Evolutionary conservation across 352 stramenopile species (phyloP).

Genomic region (Phytopythium helicoides): DNA sequence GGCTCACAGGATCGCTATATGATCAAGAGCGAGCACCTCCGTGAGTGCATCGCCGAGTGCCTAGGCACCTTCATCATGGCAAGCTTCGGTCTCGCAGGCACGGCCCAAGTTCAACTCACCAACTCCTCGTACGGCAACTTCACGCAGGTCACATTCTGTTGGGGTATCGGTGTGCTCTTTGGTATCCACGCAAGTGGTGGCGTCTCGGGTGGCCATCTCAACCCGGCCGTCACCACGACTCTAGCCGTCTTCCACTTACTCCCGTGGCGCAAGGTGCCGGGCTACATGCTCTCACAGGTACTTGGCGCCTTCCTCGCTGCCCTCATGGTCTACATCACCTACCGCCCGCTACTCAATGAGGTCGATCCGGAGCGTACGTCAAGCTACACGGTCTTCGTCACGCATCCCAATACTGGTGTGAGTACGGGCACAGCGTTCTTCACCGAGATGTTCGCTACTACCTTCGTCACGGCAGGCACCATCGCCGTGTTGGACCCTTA

Average conservation of each 20-base stretch:
- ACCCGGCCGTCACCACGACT: too few species aligned
- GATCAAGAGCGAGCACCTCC: conserved; percentile 16
- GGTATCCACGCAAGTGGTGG: conserved; percentile 23
- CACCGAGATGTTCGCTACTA: conserved; percentile 34
- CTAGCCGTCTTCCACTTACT: too few species aligned
- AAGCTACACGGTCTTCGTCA: conserved; percentile 31
- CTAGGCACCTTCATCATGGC: conserved; percentile 23
- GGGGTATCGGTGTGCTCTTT: conserved; percentile 40
- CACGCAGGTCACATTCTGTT: conserved; percentile 32
- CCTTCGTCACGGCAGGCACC: too few species aligned
- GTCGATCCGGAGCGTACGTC: conserved; percentile 29
- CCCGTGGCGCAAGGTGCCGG: too few species aligned
- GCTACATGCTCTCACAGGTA: too few species aligned
- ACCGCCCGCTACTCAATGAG: conserved; percentile 30
- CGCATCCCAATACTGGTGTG: conserved; percentile 26
- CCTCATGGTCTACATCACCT: conserved; percentile 34
- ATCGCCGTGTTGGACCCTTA: conserved; percentile 27
- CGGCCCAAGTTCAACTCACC: conserved; percentile 15
- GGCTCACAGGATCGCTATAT: too few species aligned
- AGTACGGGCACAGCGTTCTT: too few species aligned
- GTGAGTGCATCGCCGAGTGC: conserved; percentile 23
- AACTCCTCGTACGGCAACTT: conserved; percentile 15
- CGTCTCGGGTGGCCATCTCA: conserved; percentile 25
- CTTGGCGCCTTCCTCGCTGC: too few species aligned
- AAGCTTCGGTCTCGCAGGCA: conserved; percentile 21